Evolutionary conservation across 306 rosid genomes (phyloP).

Genomic region (Fagus crenata): DNA sequence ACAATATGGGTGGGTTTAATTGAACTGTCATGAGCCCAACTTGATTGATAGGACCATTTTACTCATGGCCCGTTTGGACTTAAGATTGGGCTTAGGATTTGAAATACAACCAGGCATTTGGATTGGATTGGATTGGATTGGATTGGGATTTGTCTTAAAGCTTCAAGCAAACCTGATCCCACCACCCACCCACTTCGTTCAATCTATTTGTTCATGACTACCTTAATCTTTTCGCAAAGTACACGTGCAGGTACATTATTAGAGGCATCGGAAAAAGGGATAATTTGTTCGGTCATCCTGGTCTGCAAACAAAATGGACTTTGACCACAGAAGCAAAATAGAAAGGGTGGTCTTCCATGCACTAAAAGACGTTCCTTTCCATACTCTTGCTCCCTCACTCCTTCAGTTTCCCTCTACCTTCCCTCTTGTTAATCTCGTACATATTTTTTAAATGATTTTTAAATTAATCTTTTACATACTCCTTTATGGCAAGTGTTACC

Average conservation of each 20-base stretch:
- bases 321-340: slow-evolving; percentile 7
- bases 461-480: not conserved
- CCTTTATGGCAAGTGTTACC: not conserved
- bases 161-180: too few species aligned
- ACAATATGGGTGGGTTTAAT: too few species aligned
- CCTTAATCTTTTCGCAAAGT: not conserved
- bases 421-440: not conserved
- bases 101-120: too few species aligned
- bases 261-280: slow-evolving; percentile 23
- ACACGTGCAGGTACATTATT: slow-evolving; percentile 28
- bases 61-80: too few species aligned
- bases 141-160: too few species aligned
- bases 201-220: too few species aligned
- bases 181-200: too few species aligned
- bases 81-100: too few species aligned
- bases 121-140: too few species aligned
- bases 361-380: slow-evolving; percentile 3
- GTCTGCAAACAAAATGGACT: not conserved
- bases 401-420: too few species aligned
- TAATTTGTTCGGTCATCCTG: not conserved
- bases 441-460: not conserved
- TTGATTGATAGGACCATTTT: not conserved
- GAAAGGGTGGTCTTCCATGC: slow-evolving; percentile 28
- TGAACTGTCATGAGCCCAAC: not conserved
- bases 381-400: not conserved